Evolutionary conservation across 768 basidiomycete species (phyloP), one percentile per base, ranked within the genome.

Genomic region (Hysterangium stoloniferum): DNA sequence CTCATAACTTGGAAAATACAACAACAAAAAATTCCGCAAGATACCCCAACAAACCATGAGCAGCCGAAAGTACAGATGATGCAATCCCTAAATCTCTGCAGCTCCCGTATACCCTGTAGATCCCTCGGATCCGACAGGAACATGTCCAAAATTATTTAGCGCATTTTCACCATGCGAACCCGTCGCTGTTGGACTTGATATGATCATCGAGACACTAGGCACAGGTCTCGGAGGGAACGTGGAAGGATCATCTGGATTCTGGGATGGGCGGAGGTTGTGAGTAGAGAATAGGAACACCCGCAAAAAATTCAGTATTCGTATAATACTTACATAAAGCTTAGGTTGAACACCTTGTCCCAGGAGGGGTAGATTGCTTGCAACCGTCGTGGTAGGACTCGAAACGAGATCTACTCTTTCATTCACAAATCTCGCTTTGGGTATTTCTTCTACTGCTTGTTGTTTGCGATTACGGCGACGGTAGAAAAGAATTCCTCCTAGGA

Each of bases 171-270:
- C n/a, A n/a, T n/a, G n/a, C n/a, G n/a, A n/a, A n/a, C n/a, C n/a
- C n/a, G n/a, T n/a, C n/a, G n/a, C n/a, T n/a, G n/a, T n/a, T n/a
- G n/a, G n/a, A n/a, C n/a, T n/a, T n/a, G n/a, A n/a, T n/a, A n/a
- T n/a, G n/a, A n/a, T n/a, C 33, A 34, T 45, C 4, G 25, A 31
- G 13, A 8, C 15, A 1, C 34, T 33, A 6, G 47, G 35, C 19
- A 36, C 22, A 27, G 35, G 34, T 12, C 34, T 24, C 33, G 34
- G 32, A 5, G 47, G 47, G 33, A 48, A 48, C 17, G 47, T 48
- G 6, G 33, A 36, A 12, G 47, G 47, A 27, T 48, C 47, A 38
- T 20, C 32, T 6, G 47, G 47, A 17, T 48, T 36, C 47, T 48
- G 45, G 7, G 43, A 17, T 12, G 6, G 17, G 28, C 12, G 36